phyloP scores from a whole-genome alignment of 139 green algal genomes.

The Auxenochlorella pyrenoidosa region DNA sequence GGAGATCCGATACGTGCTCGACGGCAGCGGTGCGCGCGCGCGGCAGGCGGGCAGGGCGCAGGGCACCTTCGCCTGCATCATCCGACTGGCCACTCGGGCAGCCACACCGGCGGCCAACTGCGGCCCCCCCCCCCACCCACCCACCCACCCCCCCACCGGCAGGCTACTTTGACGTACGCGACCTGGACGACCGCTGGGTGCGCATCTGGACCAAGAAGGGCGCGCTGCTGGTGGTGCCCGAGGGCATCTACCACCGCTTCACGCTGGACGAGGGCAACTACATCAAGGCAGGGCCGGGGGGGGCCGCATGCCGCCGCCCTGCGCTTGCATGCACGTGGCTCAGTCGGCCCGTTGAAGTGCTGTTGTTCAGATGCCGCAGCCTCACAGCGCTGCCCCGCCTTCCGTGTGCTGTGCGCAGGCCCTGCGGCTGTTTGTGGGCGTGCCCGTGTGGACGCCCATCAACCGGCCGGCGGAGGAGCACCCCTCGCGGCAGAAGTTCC shows the following conservation, averaged over 20 bases:
- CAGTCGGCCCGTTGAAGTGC: too few relatives aligned
- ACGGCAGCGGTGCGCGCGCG: constrained; percentile 64
- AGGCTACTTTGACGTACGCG: constrained; percentile 98
- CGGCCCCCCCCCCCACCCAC: neutral
- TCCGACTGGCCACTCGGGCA: too few relatives aligned
- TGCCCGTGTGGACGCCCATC: constrained; percentile 93
- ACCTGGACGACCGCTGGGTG: constrained; percentile 91
- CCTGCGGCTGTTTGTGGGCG: constrained; percentile 94
- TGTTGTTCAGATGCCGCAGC: too few relatives aligned
- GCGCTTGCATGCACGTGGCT: too few relatives aligned
- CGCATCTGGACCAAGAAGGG: constrained; percentile 84
- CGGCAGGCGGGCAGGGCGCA: too few relatives aligned
- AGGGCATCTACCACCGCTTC: constrained; percentile 98
- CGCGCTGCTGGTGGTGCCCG: constrained; percentile 92
- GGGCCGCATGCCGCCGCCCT: neutral
- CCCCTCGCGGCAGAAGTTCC: constrained; percentile 71
- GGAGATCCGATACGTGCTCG: constrained; percentile 92
- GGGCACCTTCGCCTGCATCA: neutral
- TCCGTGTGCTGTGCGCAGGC: constrained; percentile 59
- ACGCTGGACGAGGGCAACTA: constrained; percentile 91
- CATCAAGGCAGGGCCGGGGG: constrained; percentile 71
- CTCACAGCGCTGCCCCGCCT: too few relatives aligned
- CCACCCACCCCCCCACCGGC: neutral
- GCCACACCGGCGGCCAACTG: neutral
- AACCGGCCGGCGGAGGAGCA: constrained; percentile 68